A percentile compares a stretch with the other conserved stretches of the same genome.
Conservation (phyloP, 331 rosid species). For the Prunus yedoensis region DNA sequence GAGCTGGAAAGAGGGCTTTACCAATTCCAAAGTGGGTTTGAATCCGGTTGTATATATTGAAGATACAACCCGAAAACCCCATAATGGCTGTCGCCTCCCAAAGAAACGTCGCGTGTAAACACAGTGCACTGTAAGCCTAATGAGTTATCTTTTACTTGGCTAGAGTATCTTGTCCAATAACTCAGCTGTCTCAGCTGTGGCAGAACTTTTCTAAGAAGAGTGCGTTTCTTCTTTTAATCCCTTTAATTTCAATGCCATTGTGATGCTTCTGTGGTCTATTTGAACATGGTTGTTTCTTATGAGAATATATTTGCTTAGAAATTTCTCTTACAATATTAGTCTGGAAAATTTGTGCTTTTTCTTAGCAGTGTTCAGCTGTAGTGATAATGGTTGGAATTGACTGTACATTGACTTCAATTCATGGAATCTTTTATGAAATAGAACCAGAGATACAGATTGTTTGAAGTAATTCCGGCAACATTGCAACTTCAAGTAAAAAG, state of each 20-base stretch:
- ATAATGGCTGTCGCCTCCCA: conserved; percentile 78
- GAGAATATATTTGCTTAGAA: background rate
- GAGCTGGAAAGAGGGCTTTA: conserved; percentile 78
- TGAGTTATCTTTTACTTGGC: conserved; percentile 6
- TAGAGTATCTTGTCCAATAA: background rate
- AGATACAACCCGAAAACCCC: conserved; percentile 71
- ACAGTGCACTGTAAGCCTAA: background rate
- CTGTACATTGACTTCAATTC: no score
- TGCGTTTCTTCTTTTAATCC: background rate
- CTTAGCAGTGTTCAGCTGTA: background rate
- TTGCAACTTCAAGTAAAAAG: no score
- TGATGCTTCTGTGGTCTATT: background rate
- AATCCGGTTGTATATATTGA: conserved; percentile 64
- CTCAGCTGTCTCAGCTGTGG: background rate
- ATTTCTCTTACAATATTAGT: background rate
- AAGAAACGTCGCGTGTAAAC: conserved; percentile 57
- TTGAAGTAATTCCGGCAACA: no score
- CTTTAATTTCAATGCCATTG: background rate
- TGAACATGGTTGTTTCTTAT: background rate
- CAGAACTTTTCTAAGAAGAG: background rate
- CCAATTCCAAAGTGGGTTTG: conserved; percentile 45
- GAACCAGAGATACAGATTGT: no score
- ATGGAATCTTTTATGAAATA: no score
- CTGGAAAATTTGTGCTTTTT: background rate
- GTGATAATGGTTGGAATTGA: no score